Conservation (phyloP, 208 protist species). For the Trypanosoma theileri region DNA sequence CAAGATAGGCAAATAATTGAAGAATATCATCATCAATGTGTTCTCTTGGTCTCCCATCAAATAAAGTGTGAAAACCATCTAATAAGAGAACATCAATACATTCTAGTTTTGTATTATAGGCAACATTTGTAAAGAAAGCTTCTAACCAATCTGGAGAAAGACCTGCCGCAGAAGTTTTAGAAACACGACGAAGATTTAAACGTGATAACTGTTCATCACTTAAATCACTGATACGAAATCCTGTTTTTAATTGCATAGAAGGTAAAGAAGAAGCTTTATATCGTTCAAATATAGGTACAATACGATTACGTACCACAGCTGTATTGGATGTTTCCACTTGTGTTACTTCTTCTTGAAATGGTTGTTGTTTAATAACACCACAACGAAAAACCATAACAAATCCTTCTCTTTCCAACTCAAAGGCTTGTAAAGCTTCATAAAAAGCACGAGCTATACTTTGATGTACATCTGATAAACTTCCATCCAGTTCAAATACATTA, state of each 20-base stretch:
- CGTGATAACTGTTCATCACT: conserved; percentile 68
- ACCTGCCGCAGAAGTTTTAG: conserved; percentile 52
- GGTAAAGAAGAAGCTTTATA: conserved; percentile 85
- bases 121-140: conserved; percentile 86
- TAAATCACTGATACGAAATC: conserved; percentile 82
- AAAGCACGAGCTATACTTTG: conserved; percentile 76
- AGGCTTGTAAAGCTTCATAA: conserved; percentile 78
- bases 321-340: conserved; percentile 75
- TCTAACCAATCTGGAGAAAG: conserved; percentile 87
- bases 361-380: conserved; percentile 76
- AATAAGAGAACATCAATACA: conserved; percentile 80
- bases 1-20: conserved; percentile 81
- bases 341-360: conserved; percentile 80
- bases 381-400: conserved; percentile 80
- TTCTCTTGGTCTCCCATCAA: conserved; percentile 67
- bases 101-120: conserved; percentile 83
- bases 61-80: conserved; percentile 82
- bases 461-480: conserved; percentile 72
- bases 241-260: conserved; percentile 78
- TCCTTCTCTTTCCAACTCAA: conserved; percentile 86
- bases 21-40: conserved; percentile 81
- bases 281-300: conserved; percentile 84
- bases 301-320: conserved; percentile 74
- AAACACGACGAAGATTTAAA: conserved; percentile 74
- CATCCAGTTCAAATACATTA: conserved; percentile 89